Evolutionary conservation across 1,284 basidiomycete species (phyloP).

Genomic region (Ceratobasidium papillatum): DNA sequence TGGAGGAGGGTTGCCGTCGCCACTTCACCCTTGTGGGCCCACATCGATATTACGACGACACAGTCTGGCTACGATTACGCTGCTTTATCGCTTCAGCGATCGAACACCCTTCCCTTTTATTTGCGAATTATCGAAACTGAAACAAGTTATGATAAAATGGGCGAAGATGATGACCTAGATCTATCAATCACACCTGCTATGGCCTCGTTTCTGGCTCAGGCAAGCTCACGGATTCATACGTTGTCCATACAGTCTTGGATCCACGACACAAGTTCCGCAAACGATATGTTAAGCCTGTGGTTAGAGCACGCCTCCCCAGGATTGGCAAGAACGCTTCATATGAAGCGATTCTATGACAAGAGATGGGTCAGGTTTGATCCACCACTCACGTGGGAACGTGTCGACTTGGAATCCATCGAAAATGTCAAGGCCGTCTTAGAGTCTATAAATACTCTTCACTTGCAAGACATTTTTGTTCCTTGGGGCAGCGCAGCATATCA

Average conservation of each 20-base stretch:
- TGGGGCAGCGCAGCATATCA: neutral
- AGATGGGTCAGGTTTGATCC: neutral
- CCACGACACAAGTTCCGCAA: neutral
- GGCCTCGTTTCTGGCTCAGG: neutral
- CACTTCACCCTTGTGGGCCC: neutral
- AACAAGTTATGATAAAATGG: neutral
- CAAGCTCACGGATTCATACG: neutral
- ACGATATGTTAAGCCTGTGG: neutral
- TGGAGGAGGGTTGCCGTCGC: neutral
- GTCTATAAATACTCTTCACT: neutral
- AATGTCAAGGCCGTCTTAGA: neutral
- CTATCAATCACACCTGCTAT: too few species aligned
- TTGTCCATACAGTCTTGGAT: neutral
- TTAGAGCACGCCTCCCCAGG: neutral
- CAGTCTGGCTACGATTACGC: neutral
- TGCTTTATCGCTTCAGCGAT: neutral
- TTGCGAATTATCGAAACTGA: neutral
- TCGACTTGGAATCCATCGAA: neutral
- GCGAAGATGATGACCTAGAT: neutral
- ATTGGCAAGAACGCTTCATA: neutral
- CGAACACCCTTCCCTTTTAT: neutral
- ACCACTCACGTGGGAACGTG: neutral
- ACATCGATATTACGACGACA: neutral
- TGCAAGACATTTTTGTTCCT: neutral
- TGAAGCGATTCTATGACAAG: neutral